Percentiles rank a stretch among this genome's conserved stretches.
phyloP scores from a whole-genome alignment of 169 alveolate genomes.

The Cystoisospora suis region DNA sequence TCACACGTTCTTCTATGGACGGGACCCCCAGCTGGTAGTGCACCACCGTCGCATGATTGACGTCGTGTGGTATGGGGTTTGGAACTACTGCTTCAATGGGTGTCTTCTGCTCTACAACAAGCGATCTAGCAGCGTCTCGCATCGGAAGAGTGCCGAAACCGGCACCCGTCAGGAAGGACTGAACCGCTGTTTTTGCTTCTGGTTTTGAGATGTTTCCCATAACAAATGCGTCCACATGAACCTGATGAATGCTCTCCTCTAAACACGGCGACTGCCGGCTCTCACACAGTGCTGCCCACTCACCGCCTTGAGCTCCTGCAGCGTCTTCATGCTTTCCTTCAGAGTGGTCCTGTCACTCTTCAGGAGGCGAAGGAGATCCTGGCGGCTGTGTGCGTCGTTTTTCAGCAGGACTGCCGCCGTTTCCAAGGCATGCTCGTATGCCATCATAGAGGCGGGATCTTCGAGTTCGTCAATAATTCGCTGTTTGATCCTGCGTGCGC shows the following conservation, averaged over 20 bases:
- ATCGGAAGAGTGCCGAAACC: constrained; percentile 50
- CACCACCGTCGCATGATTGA: constrained; percentile 61
- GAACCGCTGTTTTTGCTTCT: constrained; percentile 34
- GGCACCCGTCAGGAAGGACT: constrained; percentile 44
- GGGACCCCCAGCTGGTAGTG: constrained; percentile 69
- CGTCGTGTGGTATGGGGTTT: constrained; percentile 66
- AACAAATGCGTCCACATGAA: constrained; percentile 63
- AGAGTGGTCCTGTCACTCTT: background rate
- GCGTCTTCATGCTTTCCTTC: background rate
- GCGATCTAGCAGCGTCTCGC: constrained; percentile 57
- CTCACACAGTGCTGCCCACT: background rate
- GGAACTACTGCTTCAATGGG: constrained; percentile 57
- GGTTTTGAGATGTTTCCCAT: constrained; percentile 63
- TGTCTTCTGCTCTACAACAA: constrained; percentile 58
- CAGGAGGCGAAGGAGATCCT: constrained; percentile 48
- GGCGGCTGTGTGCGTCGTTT: constrained; percentile 59
- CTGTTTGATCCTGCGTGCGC: constrained; percentile 47
- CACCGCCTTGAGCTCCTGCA: background rate
- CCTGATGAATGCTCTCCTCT: constrained; percentile 13
- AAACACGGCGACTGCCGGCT: background rate
- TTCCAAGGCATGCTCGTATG: constrained; percentile 65
- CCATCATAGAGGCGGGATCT: constrained; percentile 61
- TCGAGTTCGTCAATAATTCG: constrained; percentile 49
- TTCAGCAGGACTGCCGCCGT: constrained; percentile 59
- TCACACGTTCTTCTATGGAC: constrained; percentile 67